These are phyloP conservation scores for Pugionium dolabratum DNA, from an alignment of 345 rosid species.

Conservation along the genomic window DNA sequence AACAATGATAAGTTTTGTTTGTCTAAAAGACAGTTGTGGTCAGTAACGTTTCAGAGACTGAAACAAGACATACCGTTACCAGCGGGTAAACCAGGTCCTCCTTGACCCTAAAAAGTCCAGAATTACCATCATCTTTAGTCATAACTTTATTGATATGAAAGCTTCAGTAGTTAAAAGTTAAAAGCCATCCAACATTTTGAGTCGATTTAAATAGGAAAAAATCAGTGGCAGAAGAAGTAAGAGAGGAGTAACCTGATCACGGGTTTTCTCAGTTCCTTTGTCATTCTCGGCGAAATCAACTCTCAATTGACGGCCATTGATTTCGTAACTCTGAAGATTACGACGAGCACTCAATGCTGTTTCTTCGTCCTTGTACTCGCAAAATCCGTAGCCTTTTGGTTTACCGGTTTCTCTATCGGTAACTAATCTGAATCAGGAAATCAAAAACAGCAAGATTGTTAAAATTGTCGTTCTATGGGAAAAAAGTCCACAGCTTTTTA, in stretches of 20 bases:
- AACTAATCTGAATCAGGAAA: constrained; percentile 67
- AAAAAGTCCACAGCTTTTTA: neutral
- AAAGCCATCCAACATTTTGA: neutral
- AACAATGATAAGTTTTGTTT: constrained; percentile 5
- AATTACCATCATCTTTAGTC: constrained; percentile 15
- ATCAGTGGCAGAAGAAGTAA: neutral
- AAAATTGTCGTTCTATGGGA: neutral
- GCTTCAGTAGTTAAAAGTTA: constrained; percentile 4
- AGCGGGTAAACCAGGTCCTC: constrained; percentile 74
- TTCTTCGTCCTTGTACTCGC: constrained; percentile 98
- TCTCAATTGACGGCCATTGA: constrained; percentile 93
- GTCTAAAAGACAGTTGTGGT: neutral
- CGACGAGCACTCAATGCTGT: constrained; percentile 98
- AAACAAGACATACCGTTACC: constrained; percentile 52
- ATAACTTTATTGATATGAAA: constrained; percentile 20
- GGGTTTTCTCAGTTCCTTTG: constrained; percentile 74
- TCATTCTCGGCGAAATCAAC: constrained; percentile 99
- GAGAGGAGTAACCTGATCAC: constrained; percentile 61
- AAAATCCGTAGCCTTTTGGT: constrained; percentile 98
- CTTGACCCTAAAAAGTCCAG: constrained; percentile 70
- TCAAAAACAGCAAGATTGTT: constrained; percentile 12
- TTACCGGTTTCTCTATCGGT: constrained; percentile 96
- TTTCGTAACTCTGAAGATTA: constrained; percentile 91
- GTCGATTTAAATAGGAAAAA: neutral
- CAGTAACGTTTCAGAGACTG: constrained; percentile 12